Conservation (phyloP, 768 basidiomycete genomes). For the Kwoniella sp. region DNA sequence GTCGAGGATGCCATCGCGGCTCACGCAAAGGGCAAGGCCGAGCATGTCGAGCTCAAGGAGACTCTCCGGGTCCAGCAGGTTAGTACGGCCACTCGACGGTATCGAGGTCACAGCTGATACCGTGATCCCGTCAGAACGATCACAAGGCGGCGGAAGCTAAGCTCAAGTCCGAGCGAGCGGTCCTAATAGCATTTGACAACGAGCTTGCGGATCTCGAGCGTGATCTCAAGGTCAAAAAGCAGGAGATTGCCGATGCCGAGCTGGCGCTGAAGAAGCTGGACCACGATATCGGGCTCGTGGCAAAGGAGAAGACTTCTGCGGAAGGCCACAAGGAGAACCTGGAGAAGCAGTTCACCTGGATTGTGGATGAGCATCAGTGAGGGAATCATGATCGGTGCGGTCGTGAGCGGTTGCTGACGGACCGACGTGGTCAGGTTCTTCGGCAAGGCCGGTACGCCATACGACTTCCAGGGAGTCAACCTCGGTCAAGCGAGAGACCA, state of each 20-base stretch:
- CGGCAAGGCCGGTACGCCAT: constrained; percentile 71
- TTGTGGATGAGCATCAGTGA: constrained; percentile 77
- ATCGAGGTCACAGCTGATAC: not conserved
- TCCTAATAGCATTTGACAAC: constrained; percentile 78
- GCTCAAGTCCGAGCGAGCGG: constrained; percentile 79
- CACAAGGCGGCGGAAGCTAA: constrained; percentile 65
- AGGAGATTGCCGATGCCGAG: constrained; percentile 64
- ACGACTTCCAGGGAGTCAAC: constrained; percentile 70
- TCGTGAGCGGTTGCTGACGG: not conserved
- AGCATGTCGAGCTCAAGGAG: constrained; percentile 59
- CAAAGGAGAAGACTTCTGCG: constrained; percentile 63
- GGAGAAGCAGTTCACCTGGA: constrained; percentile 86
- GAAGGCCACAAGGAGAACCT: constrained; percentile 58
- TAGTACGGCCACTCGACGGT: not conserved
- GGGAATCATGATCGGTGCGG: constrained; percentile 46
- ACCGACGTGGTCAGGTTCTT: constrained; percentile 71
- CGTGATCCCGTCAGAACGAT: constrained; percentile 43
- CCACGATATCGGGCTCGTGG: constrained; percentile 62
- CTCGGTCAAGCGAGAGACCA: constrained; percentile 60
- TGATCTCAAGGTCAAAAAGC: constrained; percentile 76
- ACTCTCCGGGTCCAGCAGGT: constrained; percentile 37
- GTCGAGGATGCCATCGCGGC: constrained; percentile 55
- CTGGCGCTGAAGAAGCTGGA: constrained; percentile 63
- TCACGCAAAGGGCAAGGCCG: constrained; percentile 59
- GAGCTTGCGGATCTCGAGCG: constrained; percentile 79